Base-by-base conservation (phyloP, 495 filamentous ascomycete species). In the Aspergillus biplanus region DNA sequence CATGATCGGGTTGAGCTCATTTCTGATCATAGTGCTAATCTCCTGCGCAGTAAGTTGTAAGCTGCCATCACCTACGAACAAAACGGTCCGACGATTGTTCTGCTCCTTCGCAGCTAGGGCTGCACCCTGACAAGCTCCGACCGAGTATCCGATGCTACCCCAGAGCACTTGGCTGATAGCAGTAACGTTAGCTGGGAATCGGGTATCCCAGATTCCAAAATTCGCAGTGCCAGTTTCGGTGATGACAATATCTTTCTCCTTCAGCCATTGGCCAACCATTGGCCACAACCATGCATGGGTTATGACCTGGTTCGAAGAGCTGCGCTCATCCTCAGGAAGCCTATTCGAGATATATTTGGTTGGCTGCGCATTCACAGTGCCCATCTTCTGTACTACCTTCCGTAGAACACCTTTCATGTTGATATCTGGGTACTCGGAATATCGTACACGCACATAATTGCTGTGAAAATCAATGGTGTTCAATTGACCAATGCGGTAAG, bases 271-370 rank as follows among this genome's bases (percentile, higher is more conserved):
- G 9, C 92, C 90, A 55, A 96, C 75, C 52, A 81, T 84, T 0
- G 91, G 90, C 93, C 93, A 97, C 61, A 97, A 83, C 87, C 89
- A 97, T 11, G 86, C 85, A 70, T 97, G 93, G 3, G 84, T 93
- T 66, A 97, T 95, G 7, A 73, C 81, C 33, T 82, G 79, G 32
- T 81, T 74, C 13, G 73, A 76, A 5, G 80, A 77, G 12, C 67
- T 61, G 61, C 76, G 59, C 65, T 89, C 86, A 5, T 74, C 73
- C n/a, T 82, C 71, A 1, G 85, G 78, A 33, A 91, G 81, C 55
- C 76, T 73, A 67, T 92, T 92, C 33, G 75, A 75, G 31, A 82
- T 64, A 1, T 73, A 67, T 50, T 79, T 79, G 18, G 66, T 61
- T 11, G 76, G 50, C 16, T 75, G 70, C n/a, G 83, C 73, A 33